phyloP scores from a whole-genome alignment of 2,329 filamentous ascomycete species.

The Annulohypoxylon truncatum region DNA sequence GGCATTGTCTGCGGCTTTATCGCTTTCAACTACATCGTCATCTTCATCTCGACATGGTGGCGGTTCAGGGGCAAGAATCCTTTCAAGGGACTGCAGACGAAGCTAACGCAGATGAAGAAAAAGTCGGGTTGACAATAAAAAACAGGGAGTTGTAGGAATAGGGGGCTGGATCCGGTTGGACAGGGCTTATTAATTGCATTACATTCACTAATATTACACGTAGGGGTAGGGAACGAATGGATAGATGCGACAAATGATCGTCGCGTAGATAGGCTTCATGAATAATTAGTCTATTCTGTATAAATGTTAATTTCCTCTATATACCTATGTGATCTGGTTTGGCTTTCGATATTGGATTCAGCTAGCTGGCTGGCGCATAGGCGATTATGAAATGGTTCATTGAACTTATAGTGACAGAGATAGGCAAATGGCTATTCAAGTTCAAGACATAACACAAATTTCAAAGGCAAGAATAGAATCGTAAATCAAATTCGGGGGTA shows the following conservation, averaged over 20 bases:
- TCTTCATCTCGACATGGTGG: slow-evolving; percentile 55
- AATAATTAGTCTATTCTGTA: slow-evolving; percentile 4
- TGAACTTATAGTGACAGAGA: no score
- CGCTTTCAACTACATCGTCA: slow-evolving; percentile 67
- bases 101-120: slow-evolving; percentile 38
- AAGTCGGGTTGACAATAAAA: background rate
- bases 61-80: slow-evolving; percentile 56
- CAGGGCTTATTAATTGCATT: background rate
- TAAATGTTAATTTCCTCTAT: background rate
- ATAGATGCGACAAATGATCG: background rate
- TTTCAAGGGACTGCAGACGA: slow-evolving; percentile 48
- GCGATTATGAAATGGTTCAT: no score
- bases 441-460: background rate
- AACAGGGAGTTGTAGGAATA: background rate
- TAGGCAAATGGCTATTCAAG: background rate
- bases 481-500: slow-evolving; percentile 21
- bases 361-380: no score
- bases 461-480: background rate
- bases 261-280: slow-evolving; percentile 7
- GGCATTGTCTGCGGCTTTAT: slow-evolving; percentile 73
- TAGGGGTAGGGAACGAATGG: background rate
- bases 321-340: background rate
- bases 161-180: background rate
- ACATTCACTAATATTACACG: slow-evolving; percentile 8
- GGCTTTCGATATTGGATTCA: background rate